phyloP scores from a whole-genome alignment of 768 basidiomycete species.

The Russula earlei region DNA sequence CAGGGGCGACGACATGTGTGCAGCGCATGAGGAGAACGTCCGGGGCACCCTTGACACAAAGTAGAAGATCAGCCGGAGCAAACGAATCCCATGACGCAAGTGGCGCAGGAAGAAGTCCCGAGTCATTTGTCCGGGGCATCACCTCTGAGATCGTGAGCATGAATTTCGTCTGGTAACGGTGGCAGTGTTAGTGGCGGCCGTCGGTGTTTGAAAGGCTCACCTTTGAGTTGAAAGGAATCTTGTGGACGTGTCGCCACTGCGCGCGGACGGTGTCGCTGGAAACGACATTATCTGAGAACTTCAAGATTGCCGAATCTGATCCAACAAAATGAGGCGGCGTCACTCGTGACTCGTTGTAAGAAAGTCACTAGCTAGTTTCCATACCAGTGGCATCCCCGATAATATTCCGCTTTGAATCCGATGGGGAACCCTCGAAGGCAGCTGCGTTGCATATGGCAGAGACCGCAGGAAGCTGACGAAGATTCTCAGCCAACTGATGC shows the following conservation, averaged over 20 bases:
- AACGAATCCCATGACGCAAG: slow-evolving; percentile 27
- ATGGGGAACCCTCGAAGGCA: slow-evolving; percentile 29
- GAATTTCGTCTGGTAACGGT: slow-evolving; percentile 38
- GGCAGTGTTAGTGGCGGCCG: slow-evolving; percentile 9
- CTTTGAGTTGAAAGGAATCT: slow-evolving; percentile 32
- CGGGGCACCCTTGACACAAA: slow-evolving; percentile 43
- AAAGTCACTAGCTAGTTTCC: background rate
- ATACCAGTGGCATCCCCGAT: slow-evolving; percentile 50
- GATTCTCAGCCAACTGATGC: slow-evolving; percentile 13
- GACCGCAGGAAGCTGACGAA: slow-evolving; percentile 29
- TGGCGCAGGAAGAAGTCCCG: slow-evolving; percentile 17
- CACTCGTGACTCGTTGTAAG: too few species aligned
- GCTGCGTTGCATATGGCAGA: slow-evolving; percentile 46
- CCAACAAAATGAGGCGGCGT: background rate
- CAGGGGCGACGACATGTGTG: slow-evolving; percentile 30
- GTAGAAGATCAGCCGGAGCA: slow-evolving; percentile 23
- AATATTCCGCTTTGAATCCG: slow-evolving; percentile 25
- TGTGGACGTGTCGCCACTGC: slow-evolving; percentile 23
- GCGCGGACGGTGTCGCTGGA: slow-evolving; percentile 6
- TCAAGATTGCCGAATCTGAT: slow-evolving; percentile 44
- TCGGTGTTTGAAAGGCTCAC: slow-evolving; percentile 23
- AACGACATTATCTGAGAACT: slow-evolving; percentile 33
- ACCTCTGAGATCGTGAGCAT: slow-evolving; percentile 37
- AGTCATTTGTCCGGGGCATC: background rate
- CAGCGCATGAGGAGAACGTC: slow-evolving; percentile 40